phyloP scores from a whole-genome alignment of 2,329 filamentous ascomycete genomes.

The Diplodia corticola region DNA sequence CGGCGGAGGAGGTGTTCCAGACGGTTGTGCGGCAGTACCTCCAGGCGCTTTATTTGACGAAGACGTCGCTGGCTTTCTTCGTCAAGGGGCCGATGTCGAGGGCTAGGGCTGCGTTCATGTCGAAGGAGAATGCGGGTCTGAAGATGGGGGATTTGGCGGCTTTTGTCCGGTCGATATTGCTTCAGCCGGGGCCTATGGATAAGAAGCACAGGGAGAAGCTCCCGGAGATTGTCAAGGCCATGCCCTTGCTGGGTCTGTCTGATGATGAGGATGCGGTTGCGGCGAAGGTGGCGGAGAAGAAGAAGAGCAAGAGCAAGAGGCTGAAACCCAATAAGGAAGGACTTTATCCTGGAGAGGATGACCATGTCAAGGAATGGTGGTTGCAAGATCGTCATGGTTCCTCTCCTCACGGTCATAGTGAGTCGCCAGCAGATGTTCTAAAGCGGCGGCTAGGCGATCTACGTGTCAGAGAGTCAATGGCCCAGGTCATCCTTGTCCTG shows the following conservation, averaged over 20 bases:
- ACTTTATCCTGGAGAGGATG: constrained; percentile 66
- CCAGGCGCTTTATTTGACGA: constrained; percentile 49
- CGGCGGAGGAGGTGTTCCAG: constrained; percentile 53
- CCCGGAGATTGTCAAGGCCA: constrained; percentile 63
- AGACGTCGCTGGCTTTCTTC: constrained; percentile 80
- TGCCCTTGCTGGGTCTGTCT: constrained; percentile 45
- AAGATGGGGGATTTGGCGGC: constrained; percentile 64
- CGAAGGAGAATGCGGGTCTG: constrained; percentile 61
- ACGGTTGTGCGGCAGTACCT: constrained; percentile 44
- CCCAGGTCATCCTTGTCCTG: constrained; percentile 77
- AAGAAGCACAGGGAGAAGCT: constrained; percentile 77
- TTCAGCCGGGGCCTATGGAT: constrained; percentile 68
- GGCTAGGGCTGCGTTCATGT: constrained; percentile 68
- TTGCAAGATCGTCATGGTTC: constrained; percentile 28
- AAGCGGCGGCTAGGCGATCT: constrained; percentile 66
- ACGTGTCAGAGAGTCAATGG: constrained; percentile 72
- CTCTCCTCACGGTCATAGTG: constrained; percentile 15
- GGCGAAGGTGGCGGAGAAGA: constrained; percentile 44
- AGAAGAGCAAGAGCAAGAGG: constrained; percentile 61
- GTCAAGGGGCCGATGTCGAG: constrained; percentile 78
- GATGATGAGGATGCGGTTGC: constrained; percentile 42
- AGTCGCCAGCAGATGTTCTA: constrained; percentile 55
- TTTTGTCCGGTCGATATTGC: constrained; percentile 69
- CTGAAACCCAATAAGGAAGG: constrained; percentile 68
- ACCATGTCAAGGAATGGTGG: constrained; percentile 71